Evolutionary conservation across 768 basidiomycete species (phyloP), one percentile per base, ranked within the genome.

Genomic region (Naematelia encephala): DNA sequence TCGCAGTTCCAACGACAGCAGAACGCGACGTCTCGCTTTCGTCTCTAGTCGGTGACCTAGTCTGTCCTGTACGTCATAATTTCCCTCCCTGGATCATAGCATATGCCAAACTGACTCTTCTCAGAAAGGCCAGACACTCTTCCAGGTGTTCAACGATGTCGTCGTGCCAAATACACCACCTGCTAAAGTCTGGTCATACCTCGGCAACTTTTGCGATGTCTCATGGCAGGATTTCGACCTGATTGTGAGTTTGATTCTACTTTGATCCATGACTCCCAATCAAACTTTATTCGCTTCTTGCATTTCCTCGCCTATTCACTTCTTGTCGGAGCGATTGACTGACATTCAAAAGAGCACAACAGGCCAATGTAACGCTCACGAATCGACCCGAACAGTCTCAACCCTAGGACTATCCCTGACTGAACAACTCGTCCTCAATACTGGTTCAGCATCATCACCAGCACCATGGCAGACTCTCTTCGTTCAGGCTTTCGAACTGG

Each of bases 221-320:
- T 51, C 54, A 4, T 67, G 66, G 66, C 66, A 67, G 51, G 66
- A 62, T 14, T 67, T 67, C 48, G 51, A 58, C 44, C 30, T 62
- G 2, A 42, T 52, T 19, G 58, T 60, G 22, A 54, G 58, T n/a
- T n/a, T n/a, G n/a, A n/a, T n/a, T n/a, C 34, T 39, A 16, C 34
- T 8, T 16, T 39, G 34, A 39, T 8, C 34, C 34, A n/a, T n/a
- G n/a, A n/a, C n/a, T n/a, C n/a, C n/a, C n/a, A n/a, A n/a, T n/a
- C n/a, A 8, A 8, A 39, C 34, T 39, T 8, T 39, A 8, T 16
- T 16, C 34, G 8, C 34, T 39, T 39, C 34, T 16, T 16, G 8
- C 8, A 39, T 39, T 16, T 16, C 34, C 34, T 39, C 34, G 8
- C 34, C 34, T 16, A n/a, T 3, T 14, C 22, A 26, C 16, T 22